phyloP scores from a whole-genome alignment of 1,284 basidiomycete genomes.

The Moesziomyces parantarcticus region DNA sequence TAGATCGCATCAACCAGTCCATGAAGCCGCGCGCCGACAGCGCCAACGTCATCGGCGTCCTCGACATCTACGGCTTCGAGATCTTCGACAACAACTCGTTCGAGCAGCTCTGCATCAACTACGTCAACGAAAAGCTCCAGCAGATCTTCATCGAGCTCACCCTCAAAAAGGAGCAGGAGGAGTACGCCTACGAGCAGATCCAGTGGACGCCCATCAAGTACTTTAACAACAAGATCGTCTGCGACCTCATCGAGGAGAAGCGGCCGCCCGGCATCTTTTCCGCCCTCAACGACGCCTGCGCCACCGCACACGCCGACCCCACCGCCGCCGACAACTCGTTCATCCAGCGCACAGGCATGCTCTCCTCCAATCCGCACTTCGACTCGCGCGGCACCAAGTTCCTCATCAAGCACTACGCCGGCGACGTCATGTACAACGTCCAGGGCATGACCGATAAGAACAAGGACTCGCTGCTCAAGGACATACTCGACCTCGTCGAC shows the following conservation, averaged over 20 bases:
- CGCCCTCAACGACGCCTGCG: slow-evolving; percentile 96
- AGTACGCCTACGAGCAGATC: slow-evolving; percentile 97
- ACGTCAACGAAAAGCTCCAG: slow-evolving; percentile 98
- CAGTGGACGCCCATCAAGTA: slow-evolving; percentile 95
- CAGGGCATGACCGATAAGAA: slow-evolving; percentile 99
- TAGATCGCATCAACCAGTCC: slow-evolving; percentile 91
- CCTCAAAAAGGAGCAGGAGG: slow-evolving; percentile 98
- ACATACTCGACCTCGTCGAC: slow-evolving; percentile 88
- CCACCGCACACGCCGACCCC: slow-evolving; percentile 97
- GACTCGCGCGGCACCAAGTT: slow-evolving; percentile 73
- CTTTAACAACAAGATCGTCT: slow-evolving; percentile 78
- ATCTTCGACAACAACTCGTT: slow-evolving; percentile 99
- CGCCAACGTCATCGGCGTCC: slow-evolving; percentile 91
- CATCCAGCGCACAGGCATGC: slow-evolving; percentile 82
- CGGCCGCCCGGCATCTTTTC: slow-evolving; percentile 97
- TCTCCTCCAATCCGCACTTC: slow-evolving; percentile 74
- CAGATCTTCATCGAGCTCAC: slow-evolving; percentile 99
- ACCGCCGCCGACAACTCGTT: slow-evolving; percentile 96
- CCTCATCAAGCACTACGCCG: slow-evolving; percentile 81
- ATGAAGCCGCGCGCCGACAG: slow-evolving; percentile 82
- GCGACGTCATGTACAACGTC: slow-evolving; percentile 98
- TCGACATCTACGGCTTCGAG: slow-evolving; percentile 92
- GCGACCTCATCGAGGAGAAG: slow-evolving; percentile 95
- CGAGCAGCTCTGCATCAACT: slow-evolving; percentile 99
- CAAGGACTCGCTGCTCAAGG: slow-evolving; percentile 96